Percentiles rank a stretch among this genome's conserved stretches.
Evolutionary conservation across 176 grass and related monocot species (phyloP).

Genomic region (Cenchrus americanus): DNA sequence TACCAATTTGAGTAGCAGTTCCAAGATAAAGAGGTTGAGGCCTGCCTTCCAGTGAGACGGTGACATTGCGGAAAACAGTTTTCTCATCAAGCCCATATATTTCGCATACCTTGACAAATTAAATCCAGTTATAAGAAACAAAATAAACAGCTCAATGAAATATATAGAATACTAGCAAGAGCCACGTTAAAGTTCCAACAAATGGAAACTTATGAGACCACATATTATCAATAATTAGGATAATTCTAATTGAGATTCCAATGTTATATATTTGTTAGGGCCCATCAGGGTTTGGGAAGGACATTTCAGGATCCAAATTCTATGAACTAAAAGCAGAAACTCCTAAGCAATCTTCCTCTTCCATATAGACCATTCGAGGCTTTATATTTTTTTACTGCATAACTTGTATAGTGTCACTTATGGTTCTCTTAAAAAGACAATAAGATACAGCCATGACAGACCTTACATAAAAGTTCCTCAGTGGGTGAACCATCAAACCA

Average conservation of each 20-base stretch:
- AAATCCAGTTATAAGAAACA: constrained; percentile 22
- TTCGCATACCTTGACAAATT: constrained; percentile 68
- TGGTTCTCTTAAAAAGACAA: background rate
- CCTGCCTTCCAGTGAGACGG: constrained; percentile 69
- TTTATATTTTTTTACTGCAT: background rate
- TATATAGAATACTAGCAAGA: constrained; percentile 29
- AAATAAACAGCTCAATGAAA: background rate
- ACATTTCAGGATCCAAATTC: background rate
- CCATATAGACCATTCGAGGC: background rate
- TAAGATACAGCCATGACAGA: constrained; percentile 44
- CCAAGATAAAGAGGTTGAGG: constrained; percentile 93
- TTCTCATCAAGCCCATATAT: constrained; percentile 89
- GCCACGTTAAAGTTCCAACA: constrained; percentile 5
- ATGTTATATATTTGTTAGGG: background rate
- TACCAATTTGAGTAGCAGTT: constrained; percentile 95
- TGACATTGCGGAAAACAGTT: constrained; percentile 83
- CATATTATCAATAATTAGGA: constrained; percentile 3
- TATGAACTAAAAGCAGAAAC: background rate
- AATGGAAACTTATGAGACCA: constrained; percentile 6
- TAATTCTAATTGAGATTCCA: background rate
- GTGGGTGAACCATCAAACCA: constrained; percentile 82
- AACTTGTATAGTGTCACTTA: background rate
- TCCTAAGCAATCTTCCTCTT: background rate
- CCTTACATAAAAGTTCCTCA: constrained; percentile 83
- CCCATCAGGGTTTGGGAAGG: background rate